Percentiles rank a stretch among this genome's conserved stretches.
phyloP scores from a whole-genome alignment of 2,329 filamentous ascomycete species.

The Colletotrichum tabaci region DNA sequence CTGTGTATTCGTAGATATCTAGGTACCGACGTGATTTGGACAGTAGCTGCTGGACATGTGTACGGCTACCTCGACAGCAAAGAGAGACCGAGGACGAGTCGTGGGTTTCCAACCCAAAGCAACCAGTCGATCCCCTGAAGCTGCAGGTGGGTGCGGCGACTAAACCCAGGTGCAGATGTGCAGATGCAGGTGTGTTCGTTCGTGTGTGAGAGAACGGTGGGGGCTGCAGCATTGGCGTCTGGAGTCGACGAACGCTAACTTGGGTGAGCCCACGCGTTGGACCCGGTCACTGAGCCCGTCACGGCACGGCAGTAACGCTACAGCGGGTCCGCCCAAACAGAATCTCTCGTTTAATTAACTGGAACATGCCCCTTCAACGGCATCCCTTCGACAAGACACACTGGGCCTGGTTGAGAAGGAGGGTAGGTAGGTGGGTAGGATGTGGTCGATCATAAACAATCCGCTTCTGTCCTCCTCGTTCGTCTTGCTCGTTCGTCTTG shows the following conservation, averaged over 20 bases:
- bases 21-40: no score
- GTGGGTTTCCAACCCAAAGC: not conserved
- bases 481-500: no score
- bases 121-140: not conserved
- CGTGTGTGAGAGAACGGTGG: conserved; percentile 32
- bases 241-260: conserved; percentile 12
- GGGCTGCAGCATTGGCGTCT: conserved; percentile 31
- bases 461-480: not conserved
- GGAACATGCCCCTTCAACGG: no score
- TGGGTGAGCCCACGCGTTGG: not conserved
- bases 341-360: not conserved
- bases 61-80: not conserved
- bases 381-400: not conserved
- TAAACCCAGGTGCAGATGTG: no score
- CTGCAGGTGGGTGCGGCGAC: conserved; percentile 5
- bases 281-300: not conserved
- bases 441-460: conserved; percentile 14
- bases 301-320: not conserved
- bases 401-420: not conserved
- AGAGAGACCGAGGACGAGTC: not conserved
- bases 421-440: not conserved
- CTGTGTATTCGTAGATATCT: no score
- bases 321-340: not conserved
- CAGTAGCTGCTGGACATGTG: no score
- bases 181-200: conserved; percentile 26